Evolutionary conservation across 2,329 filamentous ascomycete species (phyloP).

Genomic region (Paecilomyces variotii): DNA sequence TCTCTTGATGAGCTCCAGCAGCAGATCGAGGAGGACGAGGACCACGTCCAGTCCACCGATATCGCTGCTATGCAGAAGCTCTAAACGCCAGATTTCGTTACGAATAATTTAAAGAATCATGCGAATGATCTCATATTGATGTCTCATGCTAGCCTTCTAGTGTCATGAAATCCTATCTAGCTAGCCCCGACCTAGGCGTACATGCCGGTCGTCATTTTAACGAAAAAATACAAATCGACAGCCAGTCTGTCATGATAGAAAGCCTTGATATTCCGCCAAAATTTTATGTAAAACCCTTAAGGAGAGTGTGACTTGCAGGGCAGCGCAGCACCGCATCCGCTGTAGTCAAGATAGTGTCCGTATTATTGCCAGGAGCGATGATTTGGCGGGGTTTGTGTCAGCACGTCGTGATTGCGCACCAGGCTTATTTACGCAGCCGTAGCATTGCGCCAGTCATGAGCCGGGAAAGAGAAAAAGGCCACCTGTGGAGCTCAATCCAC

Average conservation of each 20-base stretch:
- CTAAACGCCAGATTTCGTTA: constrained; percentile 45
- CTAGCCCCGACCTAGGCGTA: constrained; percentile 19
- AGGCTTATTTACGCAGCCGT: constrained; percentile 2
- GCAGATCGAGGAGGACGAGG: constrained; percentile 78
- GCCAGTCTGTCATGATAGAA: not conserved
- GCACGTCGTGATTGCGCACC: constrained; percentile 2
- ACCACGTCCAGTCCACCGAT: constrained; percentile 93
- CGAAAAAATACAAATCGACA: constrained; percentile 17
- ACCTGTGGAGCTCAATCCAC: not conserved
- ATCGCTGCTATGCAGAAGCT: constrained; percentile 87
- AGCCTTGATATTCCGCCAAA: not conserved
- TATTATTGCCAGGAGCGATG: too few relatives aligned
- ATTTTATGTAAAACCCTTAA: not conserved
- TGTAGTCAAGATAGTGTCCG: not conserved
- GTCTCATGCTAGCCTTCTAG: constrained; percentile 22
- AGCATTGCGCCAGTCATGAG: not conserved
- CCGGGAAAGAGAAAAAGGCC: not conserved
- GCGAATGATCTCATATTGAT: constrained; percentile 29
- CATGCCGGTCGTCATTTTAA: constrained; percentile 19
- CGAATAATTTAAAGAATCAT: constrained; percentile 24
- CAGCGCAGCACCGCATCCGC: not conserved
- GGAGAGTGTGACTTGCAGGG: not conserved
- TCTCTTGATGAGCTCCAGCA: constrained; percentile 80
- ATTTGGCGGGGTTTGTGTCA: not conserved
- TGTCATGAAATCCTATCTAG: constrained; percentile 26